These are phyloP conservation scores for Cardamine occulta DNA, from an alignment of 345 rosid genomes.

Conservation along the genomic window DNA sequence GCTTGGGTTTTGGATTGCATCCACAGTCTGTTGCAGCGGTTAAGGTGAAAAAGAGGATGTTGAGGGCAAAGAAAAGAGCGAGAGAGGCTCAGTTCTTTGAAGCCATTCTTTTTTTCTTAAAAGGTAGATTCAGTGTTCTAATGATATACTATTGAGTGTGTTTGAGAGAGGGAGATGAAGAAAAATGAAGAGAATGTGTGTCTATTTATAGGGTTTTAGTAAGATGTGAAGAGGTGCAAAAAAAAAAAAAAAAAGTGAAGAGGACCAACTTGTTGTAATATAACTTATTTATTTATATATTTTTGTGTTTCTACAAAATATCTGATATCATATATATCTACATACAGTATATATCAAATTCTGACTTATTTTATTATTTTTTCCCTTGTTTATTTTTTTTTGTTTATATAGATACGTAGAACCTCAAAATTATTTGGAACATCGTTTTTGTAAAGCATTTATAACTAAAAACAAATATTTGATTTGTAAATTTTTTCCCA, in stretches of 20 bases:
- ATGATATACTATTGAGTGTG: background rate
- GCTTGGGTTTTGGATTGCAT: background rate
- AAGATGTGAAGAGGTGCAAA: background rate
- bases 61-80: conserved; percentile 29
- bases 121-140: too few relatives aligned
- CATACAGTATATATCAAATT: background rate
- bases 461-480: background rate
- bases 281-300: background rate
- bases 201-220: conserved; percentile 26
- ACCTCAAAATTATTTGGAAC: background rate
- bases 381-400: too few relatives aligned
- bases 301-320: background rate
- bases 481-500: background rate
- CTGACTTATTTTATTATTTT: background rate
- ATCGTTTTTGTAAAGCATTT: background rate
- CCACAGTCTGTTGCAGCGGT: conserved; percentile 21
- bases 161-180: conserved; percentile 11
- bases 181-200: background rate
- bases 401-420: conserved; percentile 1
- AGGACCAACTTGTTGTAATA: conserved; percentile 20
- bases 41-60: conserved; percentile 33
- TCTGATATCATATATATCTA: background rate
- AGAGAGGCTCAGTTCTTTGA: conserved; percentile 22
- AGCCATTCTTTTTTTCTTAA: conserved; percentile 16
- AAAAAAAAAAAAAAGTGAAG: too few relatives aligned